Evolutionary conservation across 2,329 filamentous ascomycete genomes (phyloP).

Genomic region (Penicillium polonicum): DNA sequence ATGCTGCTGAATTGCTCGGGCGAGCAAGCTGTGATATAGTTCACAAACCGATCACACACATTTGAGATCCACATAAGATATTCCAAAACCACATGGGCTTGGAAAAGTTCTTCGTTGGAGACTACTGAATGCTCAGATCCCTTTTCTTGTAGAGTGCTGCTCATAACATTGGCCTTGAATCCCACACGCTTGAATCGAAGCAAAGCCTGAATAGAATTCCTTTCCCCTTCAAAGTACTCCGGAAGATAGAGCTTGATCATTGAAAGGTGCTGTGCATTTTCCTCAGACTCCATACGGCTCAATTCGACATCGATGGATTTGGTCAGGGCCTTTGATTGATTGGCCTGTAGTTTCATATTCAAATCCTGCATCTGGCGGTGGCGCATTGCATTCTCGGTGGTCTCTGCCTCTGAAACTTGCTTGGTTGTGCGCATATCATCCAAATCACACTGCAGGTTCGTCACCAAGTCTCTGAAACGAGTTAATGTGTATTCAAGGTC

Average conservation of each 20-base stretch:
- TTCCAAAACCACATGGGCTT: conserved; percentile 76
- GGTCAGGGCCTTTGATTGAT: conserved; percentile 84
- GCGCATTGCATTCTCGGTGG: conserved; percentile 81
- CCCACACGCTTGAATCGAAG: conserved; percentile 82
- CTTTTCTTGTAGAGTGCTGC: conserved; percentile 75
- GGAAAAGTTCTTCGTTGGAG: conserved; percentile 73
- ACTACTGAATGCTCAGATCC: conserved; percentile 66
- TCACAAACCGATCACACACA: conserved; percentile 82
- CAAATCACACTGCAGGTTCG: conserved; percentile 78
- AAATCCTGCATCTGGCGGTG: conserved; percentile 95
- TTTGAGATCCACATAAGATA: conserved; percentile 80
- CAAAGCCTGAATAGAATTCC: conserved; percentile 83
- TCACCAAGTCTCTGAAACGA: conserved; percentile 85
- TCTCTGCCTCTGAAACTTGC: conserved; percentile 87
- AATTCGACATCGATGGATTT: conserved; percentile 94
- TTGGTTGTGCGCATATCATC: conserved; percentile 91
- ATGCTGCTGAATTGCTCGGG: conserved; percentile 75
- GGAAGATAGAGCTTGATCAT: conserved; percentile 89
- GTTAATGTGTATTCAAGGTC: conserved; percentile 89
- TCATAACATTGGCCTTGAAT: conserved; percentile 82
- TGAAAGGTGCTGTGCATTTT: conserved; percentile 81
- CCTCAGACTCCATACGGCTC: conserved; percentile 79
- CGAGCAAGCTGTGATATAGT: conserved; percentile 74
- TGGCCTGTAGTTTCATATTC: conserved; percentile 88
- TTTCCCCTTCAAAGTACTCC: conserved; percentile 75